Evolutionary conservation across 306 rosid genomes (phyloP), one percentile per base, ranked within the genome.

Genomic region (Gastrolobium bilobum): DNA sequence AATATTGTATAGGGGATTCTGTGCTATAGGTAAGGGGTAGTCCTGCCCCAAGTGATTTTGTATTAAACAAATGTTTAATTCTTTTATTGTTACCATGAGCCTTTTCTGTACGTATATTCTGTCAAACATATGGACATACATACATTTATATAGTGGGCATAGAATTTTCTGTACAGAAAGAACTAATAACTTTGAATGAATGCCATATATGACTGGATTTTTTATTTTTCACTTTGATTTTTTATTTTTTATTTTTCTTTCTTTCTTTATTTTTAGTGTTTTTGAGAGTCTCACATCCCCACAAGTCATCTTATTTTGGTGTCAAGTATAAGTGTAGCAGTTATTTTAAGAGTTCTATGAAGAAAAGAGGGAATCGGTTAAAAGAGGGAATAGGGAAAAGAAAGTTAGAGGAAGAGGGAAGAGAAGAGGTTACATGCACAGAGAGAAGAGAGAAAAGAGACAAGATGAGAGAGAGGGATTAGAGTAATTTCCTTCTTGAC

Each of bases 161-260:
- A 39, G 14, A 20, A 20, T 15, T 38, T 6, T 62, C 3, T 62
- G 42, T 6, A 6, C 2, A 38, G 13, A 37, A 38, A 35, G 10
- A 37, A 62, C 38, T 63, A 14, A 57, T 31, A 31, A 58, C 5
- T 47, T 43, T 6, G 42, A 60, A 34, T 59, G 35, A 73, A 73
- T 57, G 31, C 26, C 26, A 20, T 7, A 6, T 46, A 13, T 73
- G 46, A 43, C 8, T 7, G 58, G 57, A 43, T 6, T 7, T 30
- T 43, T 58, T 58, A 3, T 7, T 30, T 43, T 58, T 58, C 68
- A 42, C 9, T 58, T 58, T 73, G 26, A 20, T 65, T 42, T 5
- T 58, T 44, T 3, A 20, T 65, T 42, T 5, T 58, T 44, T 3
- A 8, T 73, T 33, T 56, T 50, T 40, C 37, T 40, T 64, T 64